Percentiles rank a stretch among this genome's conserved stretches.
These are phyloP conservation scores for Acer negundo DNA, from an alignment of 345 rosid genomes.

Conservation along the genomic window DNA sequence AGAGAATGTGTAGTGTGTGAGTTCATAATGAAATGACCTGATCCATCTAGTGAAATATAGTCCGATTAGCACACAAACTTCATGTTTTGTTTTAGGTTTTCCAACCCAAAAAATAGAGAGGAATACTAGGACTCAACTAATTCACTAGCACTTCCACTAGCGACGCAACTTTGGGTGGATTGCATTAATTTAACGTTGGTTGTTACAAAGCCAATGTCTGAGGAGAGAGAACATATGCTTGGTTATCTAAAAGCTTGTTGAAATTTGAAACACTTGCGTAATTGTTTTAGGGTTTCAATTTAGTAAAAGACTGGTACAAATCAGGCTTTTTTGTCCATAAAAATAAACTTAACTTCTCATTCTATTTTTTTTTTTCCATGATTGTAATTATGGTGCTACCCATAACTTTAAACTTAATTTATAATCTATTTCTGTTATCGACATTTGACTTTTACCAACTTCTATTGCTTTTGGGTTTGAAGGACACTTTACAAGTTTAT, in stretches of 20 bases:
- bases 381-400: background rate
- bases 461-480: background rate
- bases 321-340: background rate
- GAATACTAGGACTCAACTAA: background rate
- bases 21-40: background rate
- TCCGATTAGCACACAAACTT: background rate
- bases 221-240: background rate
- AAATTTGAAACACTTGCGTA: background rate
- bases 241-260: conserved; percentile 11
- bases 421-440: background rate
- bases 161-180: background rate
- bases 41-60: background rate
- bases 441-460: background rate
- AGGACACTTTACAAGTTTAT: background rate
- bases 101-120: background rate
- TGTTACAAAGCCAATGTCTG: background rate
- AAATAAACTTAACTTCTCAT: background rate
- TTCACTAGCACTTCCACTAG: background rate
- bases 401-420: background rate
- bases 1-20: conserved; percentile 4
- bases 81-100: background rate
- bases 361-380: background rate
- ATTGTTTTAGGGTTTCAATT: background rate
- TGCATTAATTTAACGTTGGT: background rate
- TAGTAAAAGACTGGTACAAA: background rate